Evolutionary conservation across 225 moss, liverwort and hornwort genomes (phyloP).

Genomic region (Sphagnum contortum): DNA sequence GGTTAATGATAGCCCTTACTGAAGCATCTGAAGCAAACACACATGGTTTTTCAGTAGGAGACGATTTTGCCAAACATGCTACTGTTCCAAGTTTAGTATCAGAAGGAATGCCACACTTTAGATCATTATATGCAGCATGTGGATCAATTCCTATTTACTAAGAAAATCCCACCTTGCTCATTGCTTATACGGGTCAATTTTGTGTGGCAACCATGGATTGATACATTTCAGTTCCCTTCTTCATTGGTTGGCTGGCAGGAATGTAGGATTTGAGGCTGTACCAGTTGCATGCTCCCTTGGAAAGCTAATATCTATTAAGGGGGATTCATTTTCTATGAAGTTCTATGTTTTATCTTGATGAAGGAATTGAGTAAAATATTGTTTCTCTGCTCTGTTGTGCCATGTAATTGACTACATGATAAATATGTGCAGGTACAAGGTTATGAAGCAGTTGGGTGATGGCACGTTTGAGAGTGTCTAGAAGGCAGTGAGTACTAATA

Average conservation of each 20-base stretch:
- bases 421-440: conserved; percentile 38
- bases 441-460: conserved; percentile 66
- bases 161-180: conserved; percentile 57
- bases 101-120: conserved; percentile 71
- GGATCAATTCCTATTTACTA: conserved; percentile 50
- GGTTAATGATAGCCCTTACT: conserved; percentile 85
- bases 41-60: conserved; percentile 72
- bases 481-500: conserved; percentile 65
- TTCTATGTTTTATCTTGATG: not conserved
- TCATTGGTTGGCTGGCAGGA: conserved; percentile 22
- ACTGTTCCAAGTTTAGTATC: conserved; percentile 36
- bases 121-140: conserved; percentile 57
- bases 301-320: not conserved
- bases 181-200: conserved; percentile 55
- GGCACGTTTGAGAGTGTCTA: conserved; percentile 79
- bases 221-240: conserved; percentile 66
- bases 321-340: not conserved
- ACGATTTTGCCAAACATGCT: conserved; percentile 61
- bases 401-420: not conserved
- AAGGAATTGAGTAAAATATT: not conserved
- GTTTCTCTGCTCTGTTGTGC: not conserved
- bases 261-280: not conserved
- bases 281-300: conserved; percentile 36
- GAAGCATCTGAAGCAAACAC: conserved; percentile 72
- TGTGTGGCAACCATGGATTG: conserved; percentile 68